phyloP scores from a whole-genome alignment of 495 filamentous ascomycete genomes.

The Aspergillus bridgeri region DNA sequence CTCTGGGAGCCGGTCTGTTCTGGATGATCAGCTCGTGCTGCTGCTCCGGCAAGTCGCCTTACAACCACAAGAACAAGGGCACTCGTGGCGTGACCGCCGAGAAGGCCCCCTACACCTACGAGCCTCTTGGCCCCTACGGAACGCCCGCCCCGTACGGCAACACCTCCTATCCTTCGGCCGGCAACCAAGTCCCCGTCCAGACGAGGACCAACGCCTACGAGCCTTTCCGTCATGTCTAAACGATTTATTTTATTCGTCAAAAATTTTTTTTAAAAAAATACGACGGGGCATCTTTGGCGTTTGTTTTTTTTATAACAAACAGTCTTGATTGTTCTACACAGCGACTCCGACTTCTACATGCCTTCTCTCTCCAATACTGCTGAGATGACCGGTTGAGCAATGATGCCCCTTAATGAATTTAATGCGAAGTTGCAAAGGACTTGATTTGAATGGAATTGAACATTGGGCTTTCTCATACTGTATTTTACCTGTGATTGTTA shows the following conservation, averaged over 20 bases:
- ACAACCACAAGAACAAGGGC: slow-evolving; percentile 34
- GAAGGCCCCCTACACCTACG: slow-evolving; percentile 52
- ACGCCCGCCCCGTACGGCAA: slow-evolving; percentile 19
- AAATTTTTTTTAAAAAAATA: too few relatives aligned
- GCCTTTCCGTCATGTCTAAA: slow-evolving; percentile 46
- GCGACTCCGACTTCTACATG: not conserved
- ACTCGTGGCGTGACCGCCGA: slow-evolving; percentile 37
- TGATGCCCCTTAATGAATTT: slow-evolving; percentile 14
- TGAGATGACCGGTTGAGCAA: not conserved
- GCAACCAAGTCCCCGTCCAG: slow-evolving; percentile 14
- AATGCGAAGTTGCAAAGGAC: slow-evolving; percentile 17
- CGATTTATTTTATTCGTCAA: not conserved
- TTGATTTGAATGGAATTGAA: not conserved
- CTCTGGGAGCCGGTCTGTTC: slow-evolving; percentile 70
- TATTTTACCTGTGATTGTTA: slow-evolving; percentile 2
- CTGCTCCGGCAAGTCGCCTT: slow-evolving; percentile 63
- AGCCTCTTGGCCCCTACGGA: slow-evolving; percentile 39
- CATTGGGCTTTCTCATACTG: slow-evolving; percentile 3
- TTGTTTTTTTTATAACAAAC: not conserved
- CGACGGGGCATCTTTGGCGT: not conserved
- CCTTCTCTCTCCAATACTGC: not conserved
- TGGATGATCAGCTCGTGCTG: slow-evolving; percentile 91
- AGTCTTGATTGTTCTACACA: not conserved
- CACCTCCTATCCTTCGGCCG: slow-evolving; percentile 30
- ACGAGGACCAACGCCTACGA: slow-evolving; percentile 38